phyloP scores from a whole-genome alignment of 2,329 filamentous ascomycete species.

The Aspergillus calidoustus region DNA sequence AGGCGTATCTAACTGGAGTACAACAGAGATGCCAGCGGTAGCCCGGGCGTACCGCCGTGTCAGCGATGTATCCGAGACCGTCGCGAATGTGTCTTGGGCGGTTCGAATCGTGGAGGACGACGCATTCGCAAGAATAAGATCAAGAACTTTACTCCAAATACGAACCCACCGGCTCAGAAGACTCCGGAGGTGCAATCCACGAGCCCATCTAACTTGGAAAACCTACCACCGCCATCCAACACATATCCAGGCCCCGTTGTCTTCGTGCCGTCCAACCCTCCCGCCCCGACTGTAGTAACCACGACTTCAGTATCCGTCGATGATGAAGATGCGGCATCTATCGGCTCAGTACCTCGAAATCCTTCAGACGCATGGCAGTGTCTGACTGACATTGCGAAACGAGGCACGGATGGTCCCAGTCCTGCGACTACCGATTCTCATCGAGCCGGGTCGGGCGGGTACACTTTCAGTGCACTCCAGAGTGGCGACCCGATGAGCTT shows the following conservation, averaged over 20 bases:
- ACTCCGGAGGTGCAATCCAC: conserved; percentile 32
- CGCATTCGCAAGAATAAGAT: conserved; percentile 60
- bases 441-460: conserved; percentile 27
- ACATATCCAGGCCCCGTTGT: conserved; percentile 41
- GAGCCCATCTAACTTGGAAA: conserved; percentile 34
- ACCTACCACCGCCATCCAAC: conserved; percentile 29
- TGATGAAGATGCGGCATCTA: conserved; percentile 47
- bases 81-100: conserved; percentile 63
- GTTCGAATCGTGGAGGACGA: conserved; percentile 63
- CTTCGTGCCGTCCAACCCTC: conserved; percentile 39
- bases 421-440: conserved; percentile 28
- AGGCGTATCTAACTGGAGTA: conserved; percentile 6
- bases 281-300: conserved; percentile 18
- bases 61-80: conserved; percentile 62
- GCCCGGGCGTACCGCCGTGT: conserved; percentile 58
- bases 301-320: conserved; percentile 33
- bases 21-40: conserved; percentile 50
- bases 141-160: conserved; percentile 38
- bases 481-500: conserved; percentile 34
- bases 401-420: conserved; percentile 33
- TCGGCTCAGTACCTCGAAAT: conserved; percentile 50
- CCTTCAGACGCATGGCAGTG: conserved; percentile 56
- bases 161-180: conserved; percentile 30
- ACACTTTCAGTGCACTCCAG: conserved; percentile 33
- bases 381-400: conserved; percentile 50